Base-by-base conservation (phyloP, 345 rosid genomes). In the Citrus mangshanensis region DNA sequence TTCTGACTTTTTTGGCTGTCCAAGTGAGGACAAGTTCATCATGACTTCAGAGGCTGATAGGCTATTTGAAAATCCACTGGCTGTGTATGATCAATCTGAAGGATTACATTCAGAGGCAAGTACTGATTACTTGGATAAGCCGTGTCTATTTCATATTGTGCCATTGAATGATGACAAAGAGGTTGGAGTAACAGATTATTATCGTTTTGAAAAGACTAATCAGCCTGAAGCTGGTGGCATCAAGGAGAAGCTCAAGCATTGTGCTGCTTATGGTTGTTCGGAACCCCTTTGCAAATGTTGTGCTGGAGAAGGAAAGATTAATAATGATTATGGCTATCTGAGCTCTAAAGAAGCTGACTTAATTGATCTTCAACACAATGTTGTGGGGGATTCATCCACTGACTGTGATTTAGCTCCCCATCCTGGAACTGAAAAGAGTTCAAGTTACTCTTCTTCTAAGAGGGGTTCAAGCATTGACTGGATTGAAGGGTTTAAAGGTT, bases 21-120 rank as follows among this genome's bases (percentile, higher is more conserved):
- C 86, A 27, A 88, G 92, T 30, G 88, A 94, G 83, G 99, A 96
- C 75, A 96, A 96, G 90, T 94, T 90, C 70, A 81, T 94, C 28
- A 88, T 80, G 80, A 80, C 84, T 70, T 84, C 75, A 3, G 91
- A 86, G 71, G 81, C 86, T 0, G 84, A 79, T n/a, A 82, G 79
- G 25, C 88, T 84, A 55, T 71, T 77, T 68, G 91, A 90, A 73
- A 81, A 83, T 75, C 70, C 82, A 3, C 18, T 70, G 56, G 84
- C 77, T 68, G 80, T 81, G 2, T 81, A 84, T 62, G 83, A 86
- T 59, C 77, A 84, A 73, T 81, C 82, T 0, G 85, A 90, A 74
- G 92, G 82, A 63, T 86, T 85, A 79, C 78, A 72, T 76, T 82
- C 81, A 2, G 91, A 85, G 76, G 76, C 80, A 4, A 84, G 82